Percentiles rank a stretch among this genome's conserved stretches.
These are phyloP conservation scores for Ustilago tritici DNA, from an alignment of 1,284 basidiomycete species.

Conservation along the genomic window DNA sequence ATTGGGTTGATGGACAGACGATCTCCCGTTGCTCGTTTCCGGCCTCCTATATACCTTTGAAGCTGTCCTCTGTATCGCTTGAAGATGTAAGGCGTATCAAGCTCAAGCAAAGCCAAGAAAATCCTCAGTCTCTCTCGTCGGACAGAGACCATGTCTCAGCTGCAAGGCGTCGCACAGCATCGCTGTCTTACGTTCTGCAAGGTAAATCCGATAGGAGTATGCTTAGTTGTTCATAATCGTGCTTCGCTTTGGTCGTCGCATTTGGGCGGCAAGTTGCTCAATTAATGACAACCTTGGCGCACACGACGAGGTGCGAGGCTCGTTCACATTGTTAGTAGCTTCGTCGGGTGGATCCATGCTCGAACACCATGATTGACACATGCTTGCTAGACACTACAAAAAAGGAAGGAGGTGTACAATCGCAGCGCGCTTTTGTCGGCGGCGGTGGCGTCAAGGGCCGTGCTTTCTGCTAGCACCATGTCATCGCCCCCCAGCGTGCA, in stretches of 20 bases:
- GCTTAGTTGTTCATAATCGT: not conserved
- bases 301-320: too few species aligned
- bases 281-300: too few species aligned
- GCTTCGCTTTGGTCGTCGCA: not conserved
- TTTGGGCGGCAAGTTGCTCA: not conserved
- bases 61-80: not conserved
- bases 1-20: not conserved
- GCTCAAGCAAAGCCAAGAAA: too few species aligned
- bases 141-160: not conserved
- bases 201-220: not conserved
- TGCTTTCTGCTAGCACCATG: not conserved
- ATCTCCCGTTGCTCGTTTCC: not conserved
- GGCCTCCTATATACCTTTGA: slow-evolving; percentile 6
- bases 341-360: not conserved
- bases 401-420: too few species aligned
- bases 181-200: not conserved
- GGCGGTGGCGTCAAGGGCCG: not conserved
- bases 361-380: not conserved
- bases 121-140: too few species aligned
- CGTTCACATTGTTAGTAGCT: too few species aligned
- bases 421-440: too few species aligned
- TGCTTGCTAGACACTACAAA: not conserved
- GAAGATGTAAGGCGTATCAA: not conserved
- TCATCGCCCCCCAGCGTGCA: not conserved
- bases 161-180: not conserved